These are phyloP conservation scores for Medicago lupulina DNA, from an alignment of 306 rosid genomes.

Conservation along the genomic window DNA sequence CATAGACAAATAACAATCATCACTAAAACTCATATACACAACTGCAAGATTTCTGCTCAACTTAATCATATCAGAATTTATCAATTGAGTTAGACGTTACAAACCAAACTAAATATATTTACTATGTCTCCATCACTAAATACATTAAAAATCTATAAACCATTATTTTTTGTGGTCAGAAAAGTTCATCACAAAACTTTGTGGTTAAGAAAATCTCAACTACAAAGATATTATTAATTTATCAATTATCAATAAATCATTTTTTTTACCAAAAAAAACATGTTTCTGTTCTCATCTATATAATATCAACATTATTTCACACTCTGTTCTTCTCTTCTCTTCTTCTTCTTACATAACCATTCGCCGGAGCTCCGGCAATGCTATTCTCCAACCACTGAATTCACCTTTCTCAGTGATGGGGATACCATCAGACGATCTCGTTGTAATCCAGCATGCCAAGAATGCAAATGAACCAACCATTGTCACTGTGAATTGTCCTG, in stretches of 20 bases:
- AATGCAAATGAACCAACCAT: constrained; percentile 52
- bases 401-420: constrained; percentile 55
- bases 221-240: neutral
- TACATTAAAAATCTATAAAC: neutral
- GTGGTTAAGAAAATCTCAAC: neutral
- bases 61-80: no score
- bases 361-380: constrained; percentile 51
- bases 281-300: neutral
- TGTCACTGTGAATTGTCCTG: constrained; percentile 83
- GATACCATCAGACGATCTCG: constrained; percentile 67
- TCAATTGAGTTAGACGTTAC: no score
- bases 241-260: neutral
- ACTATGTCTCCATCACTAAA: no score
- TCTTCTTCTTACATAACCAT: neutral
- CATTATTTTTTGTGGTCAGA: neutral
- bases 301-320: neutral
- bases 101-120: no score
- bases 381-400: neutral
- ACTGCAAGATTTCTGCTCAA: no score
- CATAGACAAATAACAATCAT: no score
- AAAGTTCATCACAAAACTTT: neutral
- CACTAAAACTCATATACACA: no score
- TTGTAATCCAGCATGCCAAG: constrained; percentile 60
- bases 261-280: neutral
- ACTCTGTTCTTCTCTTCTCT: neutral